Percentiles rank a stretch among this genome's conserved stretches.
Evolutionary conservation across 345 rosid genomes (phyloP).

Genomic region (Murraya paniculata): DNA sequence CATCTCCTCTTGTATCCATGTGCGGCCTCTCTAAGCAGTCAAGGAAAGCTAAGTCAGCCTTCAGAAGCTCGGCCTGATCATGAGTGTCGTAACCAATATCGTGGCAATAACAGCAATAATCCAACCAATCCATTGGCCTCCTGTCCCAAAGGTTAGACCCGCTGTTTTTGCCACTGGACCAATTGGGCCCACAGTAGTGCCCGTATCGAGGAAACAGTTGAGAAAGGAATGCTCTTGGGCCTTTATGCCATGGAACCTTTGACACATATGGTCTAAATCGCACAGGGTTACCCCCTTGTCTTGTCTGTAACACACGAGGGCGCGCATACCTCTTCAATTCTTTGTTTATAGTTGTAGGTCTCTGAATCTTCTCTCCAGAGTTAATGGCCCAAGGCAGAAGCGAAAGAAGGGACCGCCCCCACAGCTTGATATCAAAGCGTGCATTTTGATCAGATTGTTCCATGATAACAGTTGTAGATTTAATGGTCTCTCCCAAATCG

Average conservation of each 20-base stretch:
- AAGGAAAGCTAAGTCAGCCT: constrained; percentile 85
- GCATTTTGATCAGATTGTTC: constrained; percentile 39
- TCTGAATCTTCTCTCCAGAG: constrained; percentile 27
- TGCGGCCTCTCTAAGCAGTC: constrained; percentile 84
- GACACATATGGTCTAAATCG: constrained; percentile 91
- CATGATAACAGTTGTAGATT: constrained; percentile 25
- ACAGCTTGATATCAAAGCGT: constrained; percentile 40
- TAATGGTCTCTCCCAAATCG: constrained; percentile 36
- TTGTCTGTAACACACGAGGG: constrained; percentile 23
- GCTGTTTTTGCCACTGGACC: constrained; percentile 93
- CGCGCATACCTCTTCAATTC: constrained; percentile 51
- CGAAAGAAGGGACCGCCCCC: constrained; percentile 65
- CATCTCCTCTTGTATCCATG: constrained; percentile 59
- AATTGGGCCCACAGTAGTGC: constrained; percentile 96
- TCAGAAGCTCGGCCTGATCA: constrained; percentile 78
- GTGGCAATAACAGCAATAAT: constrained; percentile 95
- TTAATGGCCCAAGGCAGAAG: constrained; percentile 48
- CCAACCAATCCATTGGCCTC: constrained; percentile 97
- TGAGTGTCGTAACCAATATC: constrained; percentile 94
- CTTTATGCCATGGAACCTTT: constrained; percentile 96
- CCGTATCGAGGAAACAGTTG: constrained; percentile 92
- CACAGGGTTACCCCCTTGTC: constrained; percentile 26
- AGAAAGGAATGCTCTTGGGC: constrained; percentile 80
- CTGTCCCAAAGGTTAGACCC: constrained; percentile 87
- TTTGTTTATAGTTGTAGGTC: constrained; percentile 64